Conservation (phyloP, 257 asterid species). For the Euphrasia confusa region DNA sequence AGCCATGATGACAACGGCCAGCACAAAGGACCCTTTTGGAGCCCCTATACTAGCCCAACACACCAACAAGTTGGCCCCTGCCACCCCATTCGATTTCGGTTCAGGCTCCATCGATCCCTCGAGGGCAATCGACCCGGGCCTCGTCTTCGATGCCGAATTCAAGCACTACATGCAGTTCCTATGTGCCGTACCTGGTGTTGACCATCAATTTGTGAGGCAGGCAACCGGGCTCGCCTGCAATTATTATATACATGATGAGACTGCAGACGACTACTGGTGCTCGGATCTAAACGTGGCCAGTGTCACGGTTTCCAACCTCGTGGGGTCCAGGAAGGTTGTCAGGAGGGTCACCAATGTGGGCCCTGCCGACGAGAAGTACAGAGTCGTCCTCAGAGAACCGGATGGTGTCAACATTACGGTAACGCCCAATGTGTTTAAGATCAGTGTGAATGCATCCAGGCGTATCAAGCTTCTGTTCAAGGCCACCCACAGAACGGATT, state of each 20-base stretch:
- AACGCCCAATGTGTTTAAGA: constrained; percentile 34
- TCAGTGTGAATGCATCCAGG: constrained; percentile 47
- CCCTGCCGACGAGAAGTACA: constrained; percentile 42
- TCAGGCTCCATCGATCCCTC: constrained; percentile 56
- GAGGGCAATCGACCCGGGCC: constrained; percentile 60
- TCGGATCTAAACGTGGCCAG: constrained; percentile 61
- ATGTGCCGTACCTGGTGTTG: constrained; percentile 65
- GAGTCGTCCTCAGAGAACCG: constrained; percentile 43
- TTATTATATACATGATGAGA: too few species aligned
- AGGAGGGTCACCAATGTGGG: constrained; percentile 56
- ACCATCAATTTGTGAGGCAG: constrained; percentile 46
- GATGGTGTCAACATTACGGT: constrained; percentile 45
- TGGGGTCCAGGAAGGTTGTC: constrained; percentile 49
- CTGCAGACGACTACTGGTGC: constrained; percentile 44
- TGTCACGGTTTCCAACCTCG: constrained; percentile 53
- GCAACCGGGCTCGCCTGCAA: too few species aligned
- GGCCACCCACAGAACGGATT: constrained; percentile 43
- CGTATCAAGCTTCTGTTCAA: constrained; percentile 30
- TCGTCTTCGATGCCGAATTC: constrained; percentile 44
- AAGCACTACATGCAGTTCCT: constrained; percentile 45
- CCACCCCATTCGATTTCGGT: constrained; percentile 67
- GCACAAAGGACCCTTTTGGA: constrained; percentile 32
- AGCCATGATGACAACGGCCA: constrained; percentile 71
- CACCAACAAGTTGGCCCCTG: constrained; percentile 35
- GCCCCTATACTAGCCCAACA: constrained; percentile 43